Conservation (phyloP, 345 rosid genomes). For the Ceriops decandra region DNA sequence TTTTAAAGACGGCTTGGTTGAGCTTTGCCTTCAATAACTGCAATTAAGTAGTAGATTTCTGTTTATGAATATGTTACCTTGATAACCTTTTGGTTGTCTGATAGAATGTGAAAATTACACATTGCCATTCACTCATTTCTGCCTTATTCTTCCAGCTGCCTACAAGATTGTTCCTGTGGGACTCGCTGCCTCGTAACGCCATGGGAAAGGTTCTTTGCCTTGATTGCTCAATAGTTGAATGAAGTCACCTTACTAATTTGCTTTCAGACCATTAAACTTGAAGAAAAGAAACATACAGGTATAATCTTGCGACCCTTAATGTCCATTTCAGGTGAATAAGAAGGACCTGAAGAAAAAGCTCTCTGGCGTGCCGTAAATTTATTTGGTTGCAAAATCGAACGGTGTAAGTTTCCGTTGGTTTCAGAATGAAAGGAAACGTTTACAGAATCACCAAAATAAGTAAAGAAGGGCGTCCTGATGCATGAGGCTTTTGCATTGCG, state of each 20-base stretch:
- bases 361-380: conserved; percentile 30
- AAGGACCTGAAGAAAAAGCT: conserved; percentile 77
- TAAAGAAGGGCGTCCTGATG: too few relatives aligned
- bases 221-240: neutral
- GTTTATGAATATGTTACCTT: neutral
- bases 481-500: too few relatives aligned
- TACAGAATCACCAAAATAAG: too few relatives aligned
- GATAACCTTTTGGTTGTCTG: conserved; percentile 1
- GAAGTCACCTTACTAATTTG: neutral
- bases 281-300: too few relatives aligned
- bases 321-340: conserved; percentile 70
- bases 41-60: too few relatives aligned
- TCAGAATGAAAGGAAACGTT: too few relatives aligned
- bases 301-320: neutral
- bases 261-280: neutral
- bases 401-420: too few relatives aligned
- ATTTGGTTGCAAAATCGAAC: neutral
- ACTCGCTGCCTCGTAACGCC: conserved; percentile 86
- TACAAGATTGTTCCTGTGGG: conserved; percentile 76
- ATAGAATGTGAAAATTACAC: neutral
- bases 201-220: conserved; percentile 81
- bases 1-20: too few relatives aligned
- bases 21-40: too few relatives aligned
- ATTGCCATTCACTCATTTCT: neutral
- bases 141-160: conserved; percentile 56